Evolutionary conservation across 805 yeast genomes (phyloP).

Genomic region (Clavispora fructus): DNA sequence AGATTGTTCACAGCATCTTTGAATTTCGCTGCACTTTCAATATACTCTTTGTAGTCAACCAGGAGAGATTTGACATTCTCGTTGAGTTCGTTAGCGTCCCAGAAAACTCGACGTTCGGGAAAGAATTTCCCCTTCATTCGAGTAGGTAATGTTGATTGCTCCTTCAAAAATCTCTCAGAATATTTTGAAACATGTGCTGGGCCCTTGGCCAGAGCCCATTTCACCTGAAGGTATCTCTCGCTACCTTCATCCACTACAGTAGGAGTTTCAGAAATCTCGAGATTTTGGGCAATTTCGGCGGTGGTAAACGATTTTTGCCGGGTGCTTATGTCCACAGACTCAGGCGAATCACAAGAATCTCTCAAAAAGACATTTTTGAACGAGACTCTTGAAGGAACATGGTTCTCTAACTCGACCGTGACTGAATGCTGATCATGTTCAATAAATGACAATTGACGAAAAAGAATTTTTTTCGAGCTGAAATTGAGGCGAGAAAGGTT

Average conservation of each 20-base stretch:
- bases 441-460: constrained; percentile 5
- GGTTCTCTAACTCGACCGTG: constrained; percentile 17
- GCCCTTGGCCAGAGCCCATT: constrained; percentile 29
- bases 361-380: constrained; percentile 55
- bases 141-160: constrained; percentile 30
- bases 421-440: constrained; percentile 20
- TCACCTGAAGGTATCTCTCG: constrained; percentile 32
- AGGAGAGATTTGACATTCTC: constrained; percentile 15
- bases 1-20: constrained; percentile 38
- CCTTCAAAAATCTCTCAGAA: constrained; percentile 42
- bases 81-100: constrained; percentile 34
- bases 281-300: constrained; percentile 35
- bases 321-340: constrained; percentile 49
- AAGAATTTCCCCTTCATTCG: constrained; percentile 34
- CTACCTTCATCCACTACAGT: constrained; percentile 19
- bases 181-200: constrained; percentile 29
- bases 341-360: constrained; percentile 50
- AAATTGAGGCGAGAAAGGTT: not conserved
- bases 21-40: constrained; percentile 26
- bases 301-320: constrained; percentile 66
- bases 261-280: constrained; percentile 33
- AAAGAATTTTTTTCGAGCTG: not conserved
- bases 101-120: constrained; percentile 27
- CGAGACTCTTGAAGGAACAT: constrained; percentile 19
- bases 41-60: constrained; percentile 37